These are phyloP conservation scores for Cyberlindnera xylosilytica DNA, from an alignment of 805 yeast genomes.

Conservation along the genomic window DNA sequence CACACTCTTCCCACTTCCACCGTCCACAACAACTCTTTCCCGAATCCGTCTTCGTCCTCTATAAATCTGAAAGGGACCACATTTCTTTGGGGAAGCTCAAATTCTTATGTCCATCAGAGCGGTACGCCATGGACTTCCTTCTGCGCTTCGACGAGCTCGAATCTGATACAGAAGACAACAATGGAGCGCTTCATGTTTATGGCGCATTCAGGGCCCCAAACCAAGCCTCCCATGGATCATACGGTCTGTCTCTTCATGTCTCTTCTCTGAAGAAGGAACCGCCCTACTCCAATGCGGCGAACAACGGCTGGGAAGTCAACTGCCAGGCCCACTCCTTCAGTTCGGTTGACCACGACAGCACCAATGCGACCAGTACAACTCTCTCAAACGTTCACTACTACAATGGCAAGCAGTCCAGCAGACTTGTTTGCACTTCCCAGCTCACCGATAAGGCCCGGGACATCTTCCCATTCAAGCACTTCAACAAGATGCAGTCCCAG, in stretches of 20 bases:
- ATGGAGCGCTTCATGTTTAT: background rate
- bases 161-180: background rate
- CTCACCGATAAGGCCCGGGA: slow-evolving; percentile 38
- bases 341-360: background rate
- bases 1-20: too few relatives aligned
- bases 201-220: background rate
- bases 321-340: background rate
- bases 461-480: slow-evolving; percentile 33
- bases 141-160: background rate
- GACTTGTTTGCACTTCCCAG: slow-evolving; percentile 14
- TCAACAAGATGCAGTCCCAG: slow-evolving; percentile 51
- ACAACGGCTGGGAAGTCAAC: background rate
- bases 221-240: background rate
- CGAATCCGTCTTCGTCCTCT: too few relatives aligned
- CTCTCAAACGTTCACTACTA: slow-evolving; percentile 16
- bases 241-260: background rate
- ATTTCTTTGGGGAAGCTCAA: too few relatives aligned
- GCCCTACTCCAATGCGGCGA: background rate
- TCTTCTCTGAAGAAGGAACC: background rate
- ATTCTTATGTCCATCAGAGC: too few relatives aligned
- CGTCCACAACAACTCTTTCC: too few relatives aligned
- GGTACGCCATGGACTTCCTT: background rate
- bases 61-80: too few relatives aligned
- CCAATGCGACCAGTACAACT: background rate
- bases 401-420: background rate